A percentile compares a stretch with the other conserved stretches of the same genome.
Conservation (phyloP, 768 basidiomycete species). For the Tulasnella sp. region DNA sequence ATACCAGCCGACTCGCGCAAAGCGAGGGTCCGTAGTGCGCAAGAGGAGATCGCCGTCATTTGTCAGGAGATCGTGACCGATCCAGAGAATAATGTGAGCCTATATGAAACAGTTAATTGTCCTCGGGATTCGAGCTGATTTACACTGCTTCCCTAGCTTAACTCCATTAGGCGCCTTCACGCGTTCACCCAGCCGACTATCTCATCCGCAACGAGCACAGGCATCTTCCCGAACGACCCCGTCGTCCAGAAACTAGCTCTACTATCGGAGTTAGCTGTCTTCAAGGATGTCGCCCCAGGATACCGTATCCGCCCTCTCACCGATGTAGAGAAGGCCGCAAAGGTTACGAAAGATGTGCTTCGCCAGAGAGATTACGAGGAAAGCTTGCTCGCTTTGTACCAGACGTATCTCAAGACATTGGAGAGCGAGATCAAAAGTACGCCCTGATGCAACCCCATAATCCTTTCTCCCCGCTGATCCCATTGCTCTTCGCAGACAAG, state of each 20-base stretch:
- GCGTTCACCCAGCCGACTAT: conserved; percentile 78
- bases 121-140: too few relatives aligned
- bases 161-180: conserved; percentile 77
- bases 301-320: conserved; percentile 90
- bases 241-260: conserved; percentile 81
- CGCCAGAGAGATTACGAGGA: conserved; percentile 92
- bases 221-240: conserved; percentile 66
- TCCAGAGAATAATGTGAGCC: conserved; percentile 84
- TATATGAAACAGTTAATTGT: not conserved
- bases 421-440: conserved; percentile 82
- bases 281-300: conserved; percentile 91
- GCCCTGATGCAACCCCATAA: conserved; percentile 1
- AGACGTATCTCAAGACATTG: conserved; percentile 73
- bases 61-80: conserved; percentile 92
- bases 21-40: conserved; percentile 61
- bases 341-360: conserved; percentile 87
- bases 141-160: conserved; percentile 44
- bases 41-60: conserved; percentile 87
- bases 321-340: conserved; percentile 82
- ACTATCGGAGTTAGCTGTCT: conserved; percentile 84
- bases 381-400: conserved; percentile 79
- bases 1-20: conserved; percentile 55
- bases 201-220: conserved; percentile 53
- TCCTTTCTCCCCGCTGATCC: not conserved
- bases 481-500: conserved; percentile 40